phyloP scores from a whole-genome alignment of 768 basidiomycete genomes.

The Agrocybe pediades region DNA sequence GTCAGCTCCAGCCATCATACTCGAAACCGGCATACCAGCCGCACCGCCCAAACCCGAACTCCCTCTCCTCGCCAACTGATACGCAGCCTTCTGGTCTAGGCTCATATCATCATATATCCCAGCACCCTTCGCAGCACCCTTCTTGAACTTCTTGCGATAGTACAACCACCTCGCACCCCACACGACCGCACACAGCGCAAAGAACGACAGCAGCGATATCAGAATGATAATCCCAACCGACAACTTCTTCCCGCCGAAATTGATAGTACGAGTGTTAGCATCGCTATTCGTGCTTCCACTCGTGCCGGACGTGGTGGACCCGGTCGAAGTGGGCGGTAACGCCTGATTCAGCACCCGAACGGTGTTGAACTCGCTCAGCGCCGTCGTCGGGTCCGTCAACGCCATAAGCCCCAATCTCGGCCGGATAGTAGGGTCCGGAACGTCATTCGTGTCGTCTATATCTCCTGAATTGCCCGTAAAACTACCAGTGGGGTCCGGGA shows the following conservation, averaged over 20 bases:
- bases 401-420: constrained; percentile 62
- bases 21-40: constrained; percentile 15
- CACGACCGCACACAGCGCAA: constrained; percentile 52
- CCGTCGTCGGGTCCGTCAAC: constrained; percentile 62
- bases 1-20: constrained; percentile 38
- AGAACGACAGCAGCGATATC: constrained; percentile 58
- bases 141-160: constrained; percentile 36
- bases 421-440: constrained; percentile 21
- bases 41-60: constrained; percentile 15
- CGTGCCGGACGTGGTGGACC: constrained; percentile 9
- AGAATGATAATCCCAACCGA: constrained; percentile 66
- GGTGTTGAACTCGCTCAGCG: constrained; percentile 66
- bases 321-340: constrained; percentile 28
- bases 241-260: constrained; percentile 37
- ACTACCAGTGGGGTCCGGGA: constrained; percentile 43
- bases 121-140: constrained; percentile 12
- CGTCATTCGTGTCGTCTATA: constrained; percentile 8
- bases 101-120: constrained; percentile 9
- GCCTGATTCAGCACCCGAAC: constrained; percentile 71
- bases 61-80: constrained; percentile 34
- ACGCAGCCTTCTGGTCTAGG: constrained; percentile 28
- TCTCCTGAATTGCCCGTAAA: constrained; percentile 35
- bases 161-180: constrained; percentile 59
- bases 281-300: constrained; percentile 6
- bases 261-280: constrained; percentile 16